These are phyloP conservation scores for Flaveria linearis DNA, from an alignment of 129 eudicot species.

Conservation along the genomic window DNA sequence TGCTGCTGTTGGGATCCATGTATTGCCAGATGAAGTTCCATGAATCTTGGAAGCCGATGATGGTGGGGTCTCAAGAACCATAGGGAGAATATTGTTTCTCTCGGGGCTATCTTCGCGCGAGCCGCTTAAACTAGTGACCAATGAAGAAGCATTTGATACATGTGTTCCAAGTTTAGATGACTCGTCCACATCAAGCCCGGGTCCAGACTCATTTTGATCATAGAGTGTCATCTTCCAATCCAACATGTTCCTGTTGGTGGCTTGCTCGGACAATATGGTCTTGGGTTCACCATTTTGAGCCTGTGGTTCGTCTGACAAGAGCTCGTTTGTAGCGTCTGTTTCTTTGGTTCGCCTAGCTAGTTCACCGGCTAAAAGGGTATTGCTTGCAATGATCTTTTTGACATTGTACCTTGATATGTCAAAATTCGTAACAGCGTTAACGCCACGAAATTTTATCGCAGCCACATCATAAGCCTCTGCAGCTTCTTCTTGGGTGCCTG, in stretches of 20 bases:
- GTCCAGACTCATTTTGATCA: slow-evolving; percentile 30
- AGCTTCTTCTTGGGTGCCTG: slow-evolving; percentile 97
- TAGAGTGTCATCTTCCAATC: slow-evolving; percentile 74
- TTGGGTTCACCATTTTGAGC: slow-evolving; percentile 28
- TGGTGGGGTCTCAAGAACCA: slow-evolving; percentile 54
- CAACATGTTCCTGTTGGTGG: slow-evolving; percentile 36
- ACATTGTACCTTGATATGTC: slow-evolving; percentile 77
- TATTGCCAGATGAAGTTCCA: slow-evolving; percentile 32
- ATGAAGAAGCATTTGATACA: slow-evolving; percentile 54
- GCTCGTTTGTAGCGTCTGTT: slow-evolving; percentile 27
- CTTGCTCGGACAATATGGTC: slow-evolving; percentile 25
- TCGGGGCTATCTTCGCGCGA: slow-evolving; percentile 88
- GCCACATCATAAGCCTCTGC: slow-evolving; percentile 96
- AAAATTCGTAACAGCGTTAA: slow-evolving; percentile 82
- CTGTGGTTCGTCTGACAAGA: slow-evolving; percentile 14
- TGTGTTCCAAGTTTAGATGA: slow-evolving; percentile 47
- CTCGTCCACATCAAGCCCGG: slow-evolving; percentile 35
- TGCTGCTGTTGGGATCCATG: slow-evolving; percentile 63
- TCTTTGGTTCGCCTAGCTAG: slow-evolving; percentile 70
- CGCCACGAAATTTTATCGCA: slow-evolving; percentile 82
- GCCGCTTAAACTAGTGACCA: slow-evolving; percentile 66
- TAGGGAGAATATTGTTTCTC: slow-evolving; percentile 42
- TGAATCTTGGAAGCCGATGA: slow-evolving; percentile 49
- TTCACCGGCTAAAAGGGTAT: slow-evolving; percentile 83
- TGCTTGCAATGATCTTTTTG: slow-evolving; percentile 84